Conservation (phyloP, 2,329 filamentous ascomycete genomes). For the Ceratocystis variospora region DNA sequence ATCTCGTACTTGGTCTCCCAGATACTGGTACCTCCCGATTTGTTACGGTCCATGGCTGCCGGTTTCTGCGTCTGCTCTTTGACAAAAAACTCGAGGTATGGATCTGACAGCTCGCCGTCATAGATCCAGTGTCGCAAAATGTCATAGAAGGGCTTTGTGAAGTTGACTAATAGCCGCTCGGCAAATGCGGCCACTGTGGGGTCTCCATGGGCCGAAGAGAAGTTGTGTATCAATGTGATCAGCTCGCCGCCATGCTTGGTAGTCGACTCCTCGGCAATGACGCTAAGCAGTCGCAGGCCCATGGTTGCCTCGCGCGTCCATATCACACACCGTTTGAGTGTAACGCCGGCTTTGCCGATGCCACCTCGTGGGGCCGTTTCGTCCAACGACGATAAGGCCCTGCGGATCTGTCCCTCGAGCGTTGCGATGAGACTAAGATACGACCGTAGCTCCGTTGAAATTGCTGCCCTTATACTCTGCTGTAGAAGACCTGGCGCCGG, state of each 20-base stretch:
- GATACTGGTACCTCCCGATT: constrained; percentile 60
- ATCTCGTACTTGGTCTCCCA: constrained; percentile 63
- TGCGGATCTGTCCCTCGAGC: constrained; percentile 78
- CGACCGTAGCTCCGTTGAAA: constrained; percentile 70
- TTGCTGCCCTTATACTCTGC: constrained; percentile 80
- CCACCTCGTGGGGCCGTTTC: constrained; percentile 52
- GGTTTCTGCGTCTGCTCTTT: constrained; percentile 46
- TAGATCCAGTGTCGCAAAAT: constrained; percentile 97
- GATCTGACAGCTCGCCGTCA: constrained; percentile 93
- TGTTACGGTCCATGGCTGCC: constrained; percentile 31
- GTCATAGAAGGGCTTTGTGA: constrained; percentile 91
- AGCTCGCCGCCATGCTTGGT: constrained; percentile 75
- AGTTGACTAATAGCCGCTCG: constrained; percentile 69
- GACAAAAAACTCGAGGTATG: constrained; percentile 91
- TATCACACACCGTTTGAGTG: constrained; percentile 84
- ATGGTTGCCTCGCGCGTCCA: constrained; percentile 97
- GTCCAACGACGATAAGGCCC: constrained; percentile 62
- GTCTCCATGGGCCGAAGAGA: constrained; percentile 87
- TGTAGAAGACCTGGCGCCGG: constrained; percentile 72
- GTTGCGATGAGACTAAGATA: constrained; percentile 87
- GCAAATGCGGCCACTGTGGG: constrained; percentile 90
- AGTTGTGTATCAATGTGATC: constrained; percentile 83
- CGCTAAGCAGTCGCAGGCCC: constrained; percentile 80
- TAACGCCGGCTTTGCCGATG: constrained; percentile 77
- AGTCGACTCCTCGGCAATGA: constrained; percentile 84